Conservation (phyloP, 1,139 yeast genomes). For the Tardiomyces blankii region DNA sequence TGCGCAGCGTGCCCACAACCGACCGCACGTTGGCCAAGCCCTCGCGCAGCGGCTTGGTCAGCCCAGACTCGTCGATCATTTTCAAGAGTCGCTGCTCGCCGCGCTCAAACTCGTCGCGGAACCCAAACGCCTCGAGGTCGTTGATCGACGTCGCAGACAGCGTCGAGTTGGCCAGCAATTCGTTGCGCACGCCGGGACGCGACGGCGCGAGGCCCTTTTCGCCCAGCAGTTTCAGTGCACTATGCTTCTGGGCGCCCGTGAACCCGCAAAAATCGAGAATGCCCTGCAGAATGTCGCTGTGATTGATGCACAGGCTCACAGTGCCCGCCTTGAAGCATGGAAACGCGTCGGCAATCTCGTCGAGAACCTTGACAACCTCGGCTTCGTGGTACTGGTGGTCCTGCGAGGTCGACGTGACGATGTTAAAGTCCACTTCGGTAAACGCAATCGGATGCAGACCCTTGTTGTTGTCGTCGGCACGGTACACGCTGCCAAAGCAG, state of each 20-base stretch:
- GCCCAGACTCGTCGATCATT: constrained; percentile 66
- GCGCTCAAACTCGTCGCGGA: constrained; percentile 52
- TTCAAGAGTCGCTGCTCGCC: constrained; percentile 54
- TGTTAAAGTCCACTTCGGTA: constrained; percentile 80
- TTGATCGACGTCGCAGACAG: constrained; percentile 74
- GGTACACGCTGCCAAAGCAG: constrained; percentile 70
- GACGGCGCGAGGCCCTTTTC: constrained; percentile 66
- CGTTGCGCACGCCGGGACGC: constrained; percentile 51
- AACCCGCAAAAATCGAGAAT: constrained; percentile 71
- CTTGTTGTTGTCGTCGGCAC: constrained; percentile 45
- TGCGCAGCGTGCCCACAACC: constrained; percentile 42
- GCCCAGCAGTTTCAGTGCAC: constrained; percentile 60
- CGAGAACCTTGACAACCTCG: constrained; percentile 72
- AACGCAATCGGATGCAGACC: constrained; percentile 70
- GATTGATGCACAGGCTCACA: constrained; percentile 57
- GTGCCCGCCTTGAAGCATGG: constrained; percentile 53
- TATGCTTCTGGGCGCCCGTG: constrained; percentile 50
- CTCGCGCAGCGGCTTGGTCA: constrained; percentile 47
- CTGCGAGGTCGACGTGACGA: constrained; percentile 37
- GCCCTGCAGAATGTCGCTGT: constrained; percentile 64
- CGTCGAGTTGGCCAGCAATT: constrained; percentile 57
- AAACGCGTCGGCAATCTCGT: constrained; percentile 52
- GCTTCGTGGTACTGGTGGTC: constrained; percentile 53
- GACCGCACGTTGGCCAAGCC: constrained; percentile 49
- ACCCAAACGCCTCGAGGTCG: constrained; percentile 72